phyloP scores from a whole-genome alignment of 148 eudicot species.

The Silene conica region DNA sequence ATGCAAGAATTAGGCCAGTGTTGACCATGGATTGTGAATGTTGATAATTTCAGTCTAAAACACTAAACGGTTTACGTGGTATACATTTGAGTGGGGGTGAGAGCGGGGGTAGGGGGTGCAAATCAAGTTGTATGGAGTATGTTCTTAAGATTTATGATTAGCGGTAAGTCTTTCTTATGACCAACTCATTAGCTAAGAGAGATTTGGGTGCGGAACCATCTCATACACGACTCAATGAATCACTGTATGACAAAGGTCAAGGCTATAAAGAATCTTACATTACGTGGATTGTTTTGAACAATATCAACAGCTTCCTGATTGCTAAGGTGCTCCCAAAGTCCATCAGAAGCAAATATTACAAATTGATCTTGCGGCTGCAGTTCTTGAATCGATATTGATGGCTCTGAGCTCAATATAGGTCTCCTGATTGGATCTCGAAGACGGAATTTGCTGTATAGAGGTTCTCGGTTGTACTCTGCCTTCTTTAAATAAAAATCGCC shows the following conservation, averaged over 20 bases:
- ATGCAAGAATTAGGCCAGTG: background rate
- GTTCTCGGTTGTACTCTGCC: conserved; percentile 74
- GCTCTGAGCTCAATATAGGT: conserved; percentile 78
- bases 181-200: background rate
- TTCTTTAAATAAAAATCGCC: conserved; percentile 75
- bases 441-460: conserved; percentile 63
- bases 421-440: conserved; percentile 71
- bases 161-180: too few relatives aligned
- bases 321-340: conserved; percentile 89
- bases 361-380: conserved; percentile 69
- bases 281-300: conserved; percentile 61
- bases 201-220: background rate
- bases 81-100: background rate
- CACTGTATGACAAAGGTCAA: background rate
- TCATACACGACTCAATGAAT: background rate
- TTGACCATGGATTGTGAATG: background rate
- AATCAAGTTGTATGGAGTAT: background rate
- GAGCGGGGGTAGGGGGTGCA: background rate
- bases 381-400: conserved; percentile 51
- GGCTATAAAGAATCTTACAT: conserved; percentile 37
- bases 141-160: background rate
- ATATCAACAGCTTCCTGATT: conserved; percentile 80
- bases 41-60: background rate
- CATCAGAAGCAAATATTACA: conserved; percentile 80
- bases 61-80: background rate